Conservation (phyloP, 768 basidiomycete species). For the Mrakia blollopis region DNA sequence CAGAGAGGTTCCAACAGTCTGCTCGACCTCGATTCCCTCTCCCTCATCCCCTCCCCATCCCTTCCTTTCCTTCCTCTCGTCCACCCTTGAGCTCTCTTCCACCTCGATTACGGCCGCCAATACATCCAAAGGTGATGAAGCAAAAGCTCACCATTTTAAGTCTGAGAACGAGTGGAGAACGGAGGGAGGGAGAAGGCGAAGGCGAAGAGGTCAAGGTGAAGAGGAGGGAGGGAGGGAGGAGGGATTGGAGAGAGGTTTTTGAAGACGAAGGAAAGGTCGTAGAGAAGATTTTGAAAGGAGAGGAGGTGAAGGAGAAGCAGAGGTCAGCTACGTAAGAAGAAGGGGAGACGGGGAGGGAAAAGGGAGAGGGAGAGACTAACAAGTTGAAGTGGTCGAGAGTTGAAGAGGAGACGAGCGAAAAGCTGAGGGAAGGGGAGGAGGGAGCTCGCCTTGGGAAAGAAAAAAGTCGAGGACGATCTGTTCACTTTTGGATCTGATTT, state of each 20-base stretch:
- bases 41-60: not conserved
- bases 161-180: not conserved
- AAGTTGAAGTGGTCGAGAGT: not conserved
- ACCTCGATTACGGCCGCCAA: no score
- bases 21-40: not conserved
- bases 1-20: not conserved
- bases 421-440: no score
- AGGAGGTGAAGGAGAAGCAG: not conserved
- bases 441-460: no score
- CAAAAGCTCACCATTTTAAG: constrained; percentile 20
- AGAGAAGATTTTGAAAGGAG: not conserved
- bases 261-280: not conserved
- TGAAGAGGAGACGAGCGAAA: not conserved
- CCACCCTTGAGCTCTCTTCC: not conserved
- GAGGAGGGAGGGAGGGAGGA: not conserved
- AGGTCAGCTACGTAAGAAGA: not conserved
- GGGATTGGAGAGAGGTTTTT: not conserved
- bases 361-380: not conserved
- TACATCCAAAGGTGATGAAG: not conserved
- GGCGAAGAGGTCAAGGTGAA: not conserved
- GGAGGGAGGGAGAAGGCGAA: not conserved
- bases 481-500: no score
- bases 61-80: no score
- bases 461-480: no score
- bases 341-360: not conserved